These are phyloP conservation scores for Rhodotorula kratochvilovae DNA, from an alignment of 768 basidiomycete species.

Conservation along the genomic window DNA sequence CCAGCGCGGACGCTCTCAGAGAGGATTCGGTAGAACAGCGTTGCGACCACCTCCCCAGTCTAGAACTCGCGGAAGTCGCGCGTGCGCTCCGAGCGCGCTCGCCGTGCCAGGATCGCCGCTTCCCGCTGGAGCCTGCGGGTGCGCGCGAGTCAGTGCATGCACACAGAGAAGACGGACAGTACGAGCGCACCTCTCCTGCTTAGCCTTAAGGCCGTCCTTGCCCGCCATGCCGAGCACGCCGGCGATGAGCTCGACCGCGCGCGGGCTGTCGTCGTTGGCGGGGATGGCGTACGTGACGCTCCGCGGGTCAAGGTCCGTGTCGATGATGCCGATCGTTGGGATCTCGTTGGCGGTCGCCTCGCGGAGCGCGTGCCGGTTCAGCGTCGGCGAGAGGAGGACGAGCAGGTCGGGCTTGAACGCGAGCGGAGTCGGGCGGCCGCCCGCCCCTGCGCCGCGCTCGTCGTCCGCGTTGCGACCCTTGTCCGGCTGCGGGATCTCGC, in stretches of 20 bases:
- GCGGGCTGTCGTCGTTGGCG: conserved; percentile 90
- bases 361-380: conserved; percentile 70
- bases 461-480: not conserved
- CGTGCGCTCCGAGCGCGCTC: not conserved
- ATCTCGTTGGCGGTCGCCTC: conserved; percentile 86
- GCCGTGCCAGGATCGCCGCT: not conserved
- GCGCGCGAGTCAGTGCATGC: not conserved
- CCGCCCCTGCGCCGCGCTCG: too few species aligned
- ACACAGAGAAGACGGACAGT: not conserved
- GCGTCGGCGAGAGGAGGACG: conserved; percentile 83
- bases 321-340: conserved; percentile 89
- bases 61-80: conserved; percentile 1
- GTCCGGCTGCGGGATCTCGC: conserved; percentile 22
- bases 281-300: conserved; percentile 97
- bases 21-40: not conserved
- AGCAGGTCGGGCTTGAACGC: conserved; percentile 75
- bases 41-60: too few species aligned
- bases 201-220: conserved; percentile 47
- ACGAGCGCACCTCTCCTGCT: conserved; percentile 19
- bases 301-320: conserved; percentile 92
- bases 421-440: conserved; percentile 51
- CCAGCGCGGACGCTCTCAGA: not conserved
- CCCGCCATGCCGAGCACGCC: conserved; percentile 88
- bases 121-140: not conserved
- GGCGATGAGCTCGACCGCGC: conserved; percentile 82